phyloP scores from a whole-genome alignment of 148 eudicot species.

The Camellia japonica region DNA sequence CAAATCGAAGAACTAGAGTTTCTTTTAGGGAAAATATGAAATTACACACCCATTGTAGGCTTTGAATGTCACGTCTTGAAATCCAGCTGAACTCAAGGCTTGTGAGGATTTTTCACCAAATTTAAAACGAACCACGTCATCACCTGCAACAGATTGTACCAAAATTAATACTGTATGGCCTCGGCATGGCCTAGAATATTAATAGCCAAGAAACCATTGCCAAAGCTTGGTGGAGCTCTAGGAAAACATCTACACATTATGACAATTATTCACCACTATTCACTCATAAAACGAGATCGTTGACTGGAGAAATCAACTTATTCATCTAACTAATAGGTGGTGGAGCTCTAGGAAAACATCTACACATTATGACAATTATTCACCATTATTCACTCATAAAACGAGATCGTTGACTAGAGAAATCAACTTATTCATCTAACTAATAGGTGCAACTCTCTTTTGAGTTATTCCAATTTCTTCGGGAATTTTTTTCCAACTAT shows the following conservation, averaged over 20 bases:
- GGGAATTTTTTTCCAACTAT: neutral
- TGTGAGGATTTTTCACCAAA: constrained; percentile 77
- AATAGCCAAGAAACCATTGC: neutral
- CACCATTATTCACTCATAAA: no score
- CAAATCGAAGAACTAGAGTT: neutral
- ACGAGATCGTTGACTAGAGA: no score
- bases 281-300: no score
- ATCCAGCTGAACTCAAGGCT: constrained; percentile 56
- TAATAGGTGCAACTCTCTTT: neutral
- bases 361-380: no score
- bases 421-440: no score
- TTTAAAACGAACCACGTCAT: constrained; percentile 75
- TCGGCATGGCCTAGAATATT: neutral
- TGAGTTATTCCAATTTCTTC: neutral
- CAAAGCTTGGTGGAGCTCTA: neutral
- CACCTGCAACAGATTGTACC: constrained; percentile 45
- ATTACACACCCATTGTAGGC: constrained; percentile 55
- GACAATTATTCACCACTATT: no score
- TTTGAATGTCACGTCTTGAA: constrained; percentile 67
- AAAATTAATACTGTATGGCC: neutral
- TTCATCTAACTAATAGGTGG: no score
- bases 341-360: no score
- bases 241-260: neutral
- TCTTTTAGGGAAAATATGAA: neutral
- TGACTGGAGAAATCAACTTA: no score